Evolutionary conservation across 192 early-diverging fungal genomes (phyloP), one percentile per base, ranked within the genome.

Genomic region (Coemansia asiatica): DNA sequence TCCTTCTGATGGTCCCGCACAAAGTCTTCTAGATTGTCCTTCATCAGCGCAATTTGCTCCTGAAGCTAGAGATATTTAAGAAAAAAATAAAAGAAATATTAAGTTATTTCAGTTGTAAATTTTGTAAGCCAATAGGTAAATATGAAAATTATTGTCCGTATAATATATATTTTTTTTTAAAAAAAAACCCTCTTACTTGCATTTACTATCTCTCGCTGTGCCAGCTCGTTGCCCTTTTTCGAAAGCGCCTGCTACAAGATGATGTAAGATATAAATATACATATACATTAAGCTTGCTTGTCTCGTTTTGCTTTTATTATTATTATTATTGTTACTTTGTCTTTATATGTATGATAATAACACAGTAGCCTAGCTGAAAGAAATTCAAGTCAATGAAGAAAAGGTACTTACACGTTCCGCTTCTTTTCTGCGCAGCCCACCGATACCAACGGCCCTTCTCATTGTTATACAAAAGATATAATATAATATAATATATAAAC

Each of bases 21-120:
- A 87, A 98, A 98, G 10, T 83, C 86, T 74, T 94, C 90, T 3
- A 98, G 80, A 64, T 95, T 90, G 22, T 84, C 67, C 63, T 92
- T 91, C 76, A 98, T 95, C 4, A 79, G 50, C 16, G 85, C 75
- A 9, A 94, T 76, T 61, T 92, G 90, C 46, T 72, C 69, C 36
- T 87, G 85, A 8, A 94, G 84, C 87, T 90, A 71, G 10, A 56
- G 25, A 6, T 19, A 6, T 26, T 48, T 48, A 6, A 4, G 4
- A 48, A 21, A 48, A 48, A 48, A 48, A 19, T 19, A 7, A 51
- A 18, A n/a, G n/a, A n/a, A n/a, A n/a, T n/a, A n/a, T n/a, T n/a
- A n/a, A n/a, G n/a, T n/a, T n/a, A n/a, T n/a, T n/a, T n/a, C n/a
- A n/a, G n/a, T n/a, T n/a, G n/a, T n/a, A n/a, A n/a, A n/a, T n/a